Evolutionary conservation across 495 filamentous ascomycete species (phyloP).

Genomic region (Penicillium canescens): DNA sequence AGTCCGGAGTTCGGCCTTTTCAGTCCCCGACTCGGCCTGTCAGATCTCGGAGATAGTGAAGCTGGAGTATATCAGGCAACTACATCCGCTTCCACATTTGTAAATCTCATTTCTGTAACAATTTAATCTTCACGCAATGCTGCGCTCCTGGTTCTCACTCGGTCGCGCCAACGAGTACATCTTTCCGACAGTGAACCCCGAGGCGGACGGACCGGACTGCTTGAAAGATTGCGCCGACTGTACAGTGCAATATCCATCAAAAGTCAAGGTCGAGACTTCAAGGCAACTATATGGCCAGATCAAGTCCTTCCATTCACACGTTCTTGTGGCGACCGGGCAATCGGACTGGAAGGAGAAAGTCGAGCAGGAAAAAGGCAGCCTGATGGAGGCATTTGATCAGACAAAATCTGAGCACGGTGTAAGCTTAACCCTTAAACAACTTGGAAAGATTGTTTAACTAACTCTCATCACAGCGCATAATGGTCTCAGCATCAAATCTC

Average conservation of each 20-base stretch:
- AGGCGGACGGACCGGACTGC: conserved; percentile 81
- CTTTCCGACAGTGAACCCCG: conserved; percentile 60
- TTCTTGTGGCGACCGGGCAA: conserved; percentile 90
- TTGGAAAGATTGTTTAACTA: neutral
- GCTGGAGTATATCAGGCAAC: conserved; percentile 3
- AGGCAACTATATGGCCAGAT: conserved; percentile 80
- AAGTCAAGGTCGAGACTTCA: conserved; percentile 69
- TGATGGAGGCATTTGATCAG: conserved; percentile 83
- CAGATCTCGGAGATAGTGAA: conserved; percentile 12
- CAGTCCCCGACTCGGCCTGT: neutral
- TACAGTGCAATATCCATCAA: conserved; percentile 69
- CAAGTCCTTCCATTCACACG: conserved; percentile 81
- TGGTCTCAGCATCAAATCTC: conserved; percentile 93
- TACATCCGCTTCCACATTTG: neutral
- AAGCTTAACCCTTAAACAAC: conserved; percentile 21
- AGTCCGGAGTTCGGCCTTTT: conserved; percentile 13
- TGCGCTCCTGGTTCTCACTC: conserved; percentile 37
- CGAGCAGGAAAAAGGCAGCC: conserved; percentile 78
- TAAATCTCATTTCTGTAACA: neutral
- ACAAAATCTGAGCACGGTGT: conserved; percentile 72
- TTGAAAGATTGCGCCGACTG: conserved; percentile 82
- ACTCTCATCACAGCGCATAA: conserved; percentile 60
- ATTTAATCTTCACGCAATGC: conserved; percentile 22
- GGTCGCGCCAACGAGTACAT: conserved; percentile 33
- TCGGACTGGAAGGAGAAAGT: conserved; percentile 90